Evolutionary conservation across 2,329 filamentous ascomycete species (phyloP), one percentile per base, ranked within the genome.

Genomic region (Ophiostoma montium): DNA sequence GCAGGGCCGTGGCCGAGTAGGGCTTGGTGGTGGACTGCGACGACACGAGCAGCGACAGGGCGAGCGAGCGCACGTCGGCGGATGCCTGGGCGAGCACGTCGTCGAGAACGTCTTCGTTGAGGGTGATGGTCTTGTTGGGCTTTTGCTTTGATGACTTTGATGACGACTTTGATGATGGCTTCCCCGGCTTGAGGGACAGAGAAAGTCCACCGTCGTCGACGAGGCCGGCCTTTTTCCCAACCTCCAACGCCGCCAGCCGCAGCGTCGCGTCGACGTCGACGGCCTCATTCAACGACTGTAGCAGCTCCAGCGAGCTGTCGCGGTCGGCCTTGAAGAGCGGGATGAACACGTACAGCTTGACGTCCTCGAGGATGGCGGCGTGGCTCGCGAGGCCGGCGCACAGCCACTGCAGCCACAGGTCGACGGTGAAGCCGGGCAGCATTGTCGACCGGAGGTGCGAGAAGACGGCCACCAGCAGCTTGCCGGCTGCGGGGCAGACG

Each of bases 11-110:
- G 0, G 65, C 58, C 0, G 81, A 81, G 47, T 94, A 80, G 1
- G 87, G 83, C 47, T 78, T 79, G 3, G 84, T 87, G 1, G 82
- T 82, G 2, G 84, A 78, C 10, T 80, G 78, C 0, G 86, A 90
- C 10, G 82, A 80, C 12, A 87, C 77, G 8, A 95, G 72, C 12
- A 95, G 73, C 27, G 86, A 86, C 35, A 95, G 73, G 0, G 86
- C 86, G n/a, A 88, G 76, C 21, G 88, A 76, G 27, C 88, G 79
- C 47, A 90, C 80, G 54, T 78, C 70, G 57, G 78, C 68, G 57
- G 77, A 77, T 38, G 70, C 70, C 64, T 76, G 71, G 3, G 67
- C 66, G 30, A 82, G 62, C 3, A 82, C 69, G 32, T 60, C 64
- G 35, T 75, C 71, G 8, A 83, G 62, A 2, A 74, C 63, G 12